Percentiles rank a stretch among this genome's conserved stretches.
These are phyloP conservation scores for Hansenula sp. DNA, from an alignment of 1,139 yeast species.

Conservation along the genomic window DNA sequence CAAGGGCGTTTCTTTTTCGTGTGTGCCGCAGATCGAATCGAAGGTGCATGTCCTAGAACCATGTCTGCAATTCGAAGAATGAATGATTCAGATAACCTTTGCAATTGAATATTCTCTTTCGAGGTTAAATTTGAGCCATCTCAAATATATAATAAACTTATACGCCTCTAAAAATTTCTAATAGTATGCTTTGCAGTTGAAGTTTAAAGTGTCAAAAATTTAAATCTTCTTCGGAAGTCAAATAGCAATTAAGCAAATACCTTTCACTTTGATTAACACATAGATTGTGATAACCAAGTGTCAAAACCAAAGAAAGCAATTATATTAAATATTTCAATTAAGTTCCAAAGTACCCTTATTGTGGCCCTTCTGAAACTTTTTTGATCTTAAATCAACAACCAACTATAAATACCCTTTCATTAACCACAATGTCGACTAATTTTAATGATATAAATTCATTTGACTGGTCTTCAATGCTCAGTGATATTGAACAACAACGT, in stretches of 20 bases:
- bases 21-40: neutral
- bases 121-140: neutral
- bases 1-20: neutral
- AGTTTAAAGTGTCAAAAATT: no score
- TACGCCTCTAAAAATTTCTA: no score
- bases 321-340: no score
- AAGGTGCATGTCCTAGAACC: neutral
- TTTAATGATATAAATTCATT: conserved; percentile 16
- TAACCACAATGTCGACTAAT: conserved; percentile 15
- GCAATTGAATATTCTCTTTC: neutral
- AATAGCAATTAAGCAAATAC: no score
- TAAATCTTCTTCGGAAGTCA: no score
- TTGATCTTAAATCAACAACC: neutral
- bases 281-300: no score
- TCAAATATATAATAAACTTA: neutral
- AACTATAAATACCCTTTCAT: neutral
- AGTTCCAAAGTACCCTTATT: neutral
- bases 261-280: no score
- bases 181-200: no score
- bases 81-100: conserved; percentile 3
- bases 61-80: neutral
- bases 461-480: conserved; percentile 20
- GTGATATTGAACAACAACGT: conserved; percentile 8
- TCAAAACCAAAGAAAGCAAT: no score
- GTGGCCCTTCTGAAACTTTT: conserved; percentile 6